Evolutionary conservation across 2,329 filamentous ascomycete species (phyloP).

Genomic region (Chrysosporium queenslandicum): DNA sequence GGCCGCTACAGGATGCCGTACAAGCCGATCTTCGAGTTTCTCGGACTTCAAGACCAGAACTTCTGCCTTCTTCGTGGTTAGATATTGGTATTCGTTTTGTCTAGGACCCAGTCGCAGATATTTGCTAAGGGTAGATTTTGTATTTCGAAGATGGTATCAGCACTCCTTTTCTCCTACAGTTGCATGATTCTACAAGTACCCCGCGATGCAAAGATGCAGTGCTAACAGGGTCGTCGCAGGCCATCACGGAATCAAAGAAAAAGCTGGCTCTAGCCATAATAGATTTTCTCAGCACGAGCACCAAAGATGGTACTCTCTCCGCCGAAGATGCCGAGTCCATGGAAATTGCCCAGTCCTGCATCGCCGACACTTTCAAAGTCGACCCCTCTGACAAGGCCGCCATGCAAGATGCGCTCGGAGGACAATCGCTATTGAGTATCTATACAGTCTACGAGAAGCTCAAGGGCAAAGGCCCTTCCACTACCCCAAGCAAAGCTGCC

Average conservation of each 20-base stretch:
- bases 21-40: not conserved
- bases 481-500: slow-evolving; percentile 36
- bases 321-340: slow-evolving; percentile 86
- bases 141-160: not conserved
- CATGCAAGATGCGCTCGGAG: slow-evolving; percentile 65
- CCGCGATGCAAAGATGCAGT: not conserved
- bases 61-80: not conserved
- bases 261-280: slow-evolving; percentile 94
- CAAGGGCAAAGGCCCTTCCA: slow-evolving; percentile 50
- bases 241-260: slow-evolving; percentile 53
- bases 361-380: slow-evolving; percentile 89
- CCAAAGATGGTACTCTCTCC: slow-evolving; percentile 77
- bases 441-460: slow-evolving; percentile 96
- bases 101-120: not conserved
- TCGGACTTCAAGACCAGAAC: not conserved
- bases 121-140: not conserved
- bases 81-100: not conserved
- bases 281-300: slow-evolving; percentile 79
- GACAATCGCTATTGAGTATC: slow-evolving; percentile 80
- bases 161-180: not conserved
- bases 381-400: slow-evolving; percentile 68
- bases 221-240: slow-evolving; percentile 21
- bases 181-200: not conserved
- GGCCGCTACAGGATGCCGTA: too few relatives aligned
- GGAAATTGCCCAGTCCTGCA: slow-evolving; percentile 89